A percentile compares a stretch with the other conserved stretches of the same genome.
Conservation (phyloP, 768 basidiomycete species). For the Rhizopogon vulgaris region DNA sequence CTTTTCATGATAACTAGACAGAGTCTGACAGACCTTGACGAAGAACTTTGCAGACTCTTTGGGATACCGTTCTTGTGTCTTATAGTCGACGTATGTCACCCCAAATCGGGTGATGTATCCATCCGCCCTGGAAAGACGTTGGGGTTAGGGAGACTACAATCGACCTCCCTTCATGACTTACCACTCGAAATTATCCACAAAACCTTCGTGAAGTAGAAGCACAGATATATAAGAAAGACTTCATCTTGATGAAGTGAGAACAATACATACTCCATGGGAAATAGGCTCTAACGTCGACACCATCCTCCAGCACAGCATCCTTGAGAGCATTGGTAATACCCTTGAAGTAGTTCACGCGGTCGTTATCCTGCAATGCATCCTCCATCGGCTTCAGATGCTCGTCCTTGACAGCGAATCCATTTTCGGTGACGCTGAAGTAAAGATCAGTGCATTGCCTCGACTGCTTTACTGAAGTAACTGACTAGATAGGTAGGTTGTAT, state of each 20-base stretch:
- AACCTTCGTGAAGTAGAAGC: conserved; percentile 30
- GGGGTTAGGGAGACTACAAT: background rate
- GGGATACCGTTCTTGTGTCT: conserved; percentile 59
- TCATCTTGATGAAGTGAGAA: background rate
- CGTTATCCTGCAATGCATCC: conserved; percentile 49
- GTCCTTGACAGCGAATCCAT: conserved; percentile 65
- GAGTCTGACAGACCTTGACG: conserved; percentile 48
- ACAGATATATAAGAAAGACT: background rate
- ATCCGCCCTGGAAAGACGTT: conserved; percentile 39
- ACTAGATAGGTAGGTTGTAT: conserved; percentile 54
- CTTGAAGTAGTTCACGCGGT: conserved; percentile 62
- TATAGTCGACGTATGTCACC: conserved; percentile 66
- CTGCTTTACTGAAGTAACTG: conserved; percentile 6
- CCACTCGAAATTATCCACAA: conserved; percentile 73
- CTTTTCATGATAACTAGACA: conserved; percentile 2
- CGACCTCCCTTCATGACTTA: conserved; percentile 2
- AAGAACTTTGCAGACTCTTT: conserved; percentile 59
- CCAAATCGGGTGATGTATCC: conserved; percentile 66
- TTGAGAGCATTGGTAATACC: conserved; percentile 51
- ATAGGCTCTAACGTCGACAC: conserved; percentile 55
- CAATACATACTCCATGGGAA: conserved; percentile 58
- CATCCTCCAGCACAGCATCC: conserved; percentile 54
- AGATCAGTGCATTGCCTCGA: background rate
- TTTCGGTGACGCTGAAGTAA: conserved; percentile 56
- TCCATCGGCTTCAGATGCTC: conserved; percentile 50